These are phyloP conservation scores for Porpolomopsis calyptriformis DNA, from an alignment of 768 basidiomycete genomes.

Conservation along the genomic window DNA sequence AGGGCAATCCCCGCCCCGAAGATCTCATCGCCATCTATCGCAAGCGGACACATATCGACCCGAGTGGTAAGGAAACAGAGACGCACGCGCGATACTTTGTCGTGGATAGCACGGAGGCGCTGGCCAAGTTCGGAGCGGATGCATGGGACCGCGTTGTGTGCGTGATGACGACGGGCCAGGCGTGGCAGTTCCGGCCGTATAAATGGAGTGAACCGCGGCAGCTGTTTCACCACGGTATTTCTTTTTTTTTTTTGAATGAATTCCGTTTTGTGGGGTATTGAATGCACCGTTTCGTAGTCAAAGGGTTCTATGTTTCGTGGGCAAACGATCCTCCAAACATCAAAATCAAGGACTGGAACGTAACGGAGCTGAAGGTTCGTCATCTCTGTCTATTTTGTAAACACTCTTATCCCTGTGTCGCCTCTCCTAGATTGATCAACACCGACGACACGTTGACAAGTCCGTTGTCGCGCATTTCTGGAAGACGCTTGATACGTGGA, in stretches of 20 bases:
- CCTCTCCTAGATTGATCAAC: slow-evolving; percentile 66
- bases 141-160: slow-evolving; percentile 97
- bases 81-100: slow-evolving; percentile 66
- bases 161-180: slow-evolving; percentile 96
- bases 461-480: slow-evolving; percentile 93
- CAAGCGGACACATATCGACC: slow-evolving; percentile 60
- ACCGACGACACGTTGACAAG: slow-evolving; percentile 87
- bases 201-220: slow-evolving; percentile 92
- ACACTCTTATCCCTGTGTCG: neutral
- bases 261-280: neutral
- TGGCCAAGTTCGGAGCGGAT: slow-evolving; percentile 84
- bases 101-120: slow-evolving; percentile 86
- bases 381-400: neutral
- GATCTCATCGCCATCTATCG: slow-evolving; percentile 86
- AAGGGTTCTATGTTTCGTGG: slow-evolving; percentile 94
- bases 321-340: slow-evolving; percentile 82
- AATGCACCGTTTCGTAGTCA: slow-evolving; percentile 46
- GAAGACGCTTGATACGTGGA: slow-evolving; percentile 86
- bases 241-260: neutral
- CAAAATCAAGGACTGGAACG: slow-evolving; percentile 94
- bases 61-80: slow-evolving; percentile 49
- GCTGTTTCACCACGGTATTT: slow-evolving; percentile 84
- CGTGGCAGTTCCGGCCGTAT: slow-evolving; percentile 96
- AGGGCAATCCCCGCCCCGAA: slow-evolving; percentile 66
- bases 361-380: slow-evolving; percentile 80